Evolutionary conservation across 2,329 filamentous ascomycete genomes (phyloP).

Genomic region (Exophiala alcalophila): DNA sequence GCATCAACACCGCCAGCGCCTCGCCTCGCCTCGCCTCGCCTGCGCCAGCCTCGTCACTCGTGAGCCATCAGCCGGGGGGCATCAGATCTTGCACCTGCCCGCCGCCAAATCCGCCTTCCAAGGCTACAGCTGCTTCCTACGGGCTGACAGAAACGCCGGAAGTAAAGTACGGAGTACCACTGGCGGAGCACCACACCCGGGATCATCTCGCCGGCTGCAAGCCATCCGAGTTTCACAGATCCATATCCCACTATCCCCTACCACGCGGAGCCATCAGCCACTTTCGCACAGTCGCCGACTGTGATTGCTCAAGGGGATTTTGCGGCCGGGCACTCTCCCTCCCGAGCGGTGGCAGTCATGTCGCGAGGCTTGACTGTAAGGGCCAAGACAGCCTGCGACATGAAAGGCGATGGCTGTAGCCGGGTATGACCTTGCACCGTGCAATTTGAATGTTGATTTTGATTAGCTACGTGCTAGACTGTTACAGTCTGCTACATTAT

Average conservation of each 20-base stretch:
- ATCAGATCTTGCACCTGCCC: no score
- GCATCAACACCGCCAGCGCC: no score
- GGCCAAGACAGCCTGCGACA: not conserved
- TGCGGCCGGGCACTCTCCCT: constrained; percentile 12
- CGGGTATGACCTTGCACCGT: no score
- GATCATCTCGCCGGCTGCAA: constrained; percentile 10
- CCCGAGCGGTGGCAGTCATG: constrained; percentile 11
- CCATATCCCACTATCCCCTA: constrained; percentile 9
- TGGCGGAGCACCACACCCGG: no score
- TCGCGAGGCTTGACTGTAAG: not conserved
- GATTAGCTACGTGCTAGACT: constrained; percentile 12
- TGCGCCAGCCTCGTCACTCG: not conserved
- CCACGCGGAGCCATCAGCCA: constrained; percentile 18
- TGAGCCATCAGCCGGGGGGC: no score
- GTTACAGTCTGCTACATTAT: constrained; percentile 11
- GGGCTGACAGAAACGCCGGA: no score
- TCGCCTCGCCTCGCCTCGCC: not conserved
- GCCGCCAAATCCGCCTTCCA: no score
- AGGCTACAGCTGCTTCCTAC: no score
- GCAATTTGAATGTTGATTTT: constrained; percentile 7
- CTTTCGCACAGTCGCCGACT: constrained; percentile 13
- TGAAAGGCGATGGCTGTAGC: not conserved
- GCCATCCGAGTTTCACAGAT: constrained; percentile 20
- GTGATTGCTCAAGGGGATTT: constrained; percentile 2
- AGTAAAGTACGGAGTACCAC: not conserved